Evolutionary conservation across 495 filamentous ascomycete genomes (phyloP), one percentile per base, ranked within the genome.

Genomic region (Hyaloscypha bicolor): DNA sequence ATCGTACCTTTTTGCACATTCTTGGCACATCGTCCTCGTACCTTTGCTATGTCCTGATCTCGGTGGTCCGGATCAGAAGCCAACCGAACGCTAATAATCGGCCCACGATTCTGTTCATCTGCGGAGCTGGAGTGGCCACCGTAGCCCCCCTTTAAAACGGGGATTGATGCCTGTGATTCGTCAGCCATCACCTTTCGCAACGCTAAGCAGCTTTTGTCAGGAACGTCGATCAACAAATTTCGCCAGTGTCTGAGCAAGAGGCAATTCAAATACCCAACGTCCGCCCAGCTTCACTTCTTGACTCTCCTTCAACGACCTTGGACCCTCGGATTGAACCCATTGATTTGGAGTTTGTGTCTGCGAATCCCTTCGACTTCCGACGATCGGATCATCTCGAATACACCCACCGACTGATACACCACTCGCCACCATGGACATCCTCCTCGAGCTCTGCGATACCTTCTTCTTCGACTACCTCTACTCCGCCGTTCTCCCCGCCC

Each of bases 381-480:
- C 33, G 9, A 12, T 31, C 4, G 25, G 59, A 21, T 31, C 12
- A 30, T 42, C 39, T 19, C 31, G 22, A 11, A 25, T 25, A 25
- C 52, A n/a, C 60, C 55, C 25, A 33, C 6, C 32, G 22, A 35
- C 31, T 59, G 22, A 62, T 21, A 32, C 55, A 65, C 51, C 32
- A 39, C 59, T 31, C 58, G 63, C 70, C 77, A 78, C 78, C 69
- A 97, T 98, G 94, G 94, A 98, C 86, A 86, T 96, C 80, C 86
- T 93, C 35, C 88, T 98, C 68, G 92, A 97, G 78, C 62, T 93
- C 71, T 86, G 85, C 78, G 95, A 98, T 79, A 93, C 88, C 77
- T 91, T 90, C 78, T 72, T 94, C 69, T 90, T 89, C 79, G 94
- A 98, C 80, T 85, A 87, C 71, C 69, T 92, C 63, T 98, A 97